These are phyloP conservation scores for Pistacia vera DNA, from an alignment of 345 rosid genomes.

Conservation along the genomic window DNA sequence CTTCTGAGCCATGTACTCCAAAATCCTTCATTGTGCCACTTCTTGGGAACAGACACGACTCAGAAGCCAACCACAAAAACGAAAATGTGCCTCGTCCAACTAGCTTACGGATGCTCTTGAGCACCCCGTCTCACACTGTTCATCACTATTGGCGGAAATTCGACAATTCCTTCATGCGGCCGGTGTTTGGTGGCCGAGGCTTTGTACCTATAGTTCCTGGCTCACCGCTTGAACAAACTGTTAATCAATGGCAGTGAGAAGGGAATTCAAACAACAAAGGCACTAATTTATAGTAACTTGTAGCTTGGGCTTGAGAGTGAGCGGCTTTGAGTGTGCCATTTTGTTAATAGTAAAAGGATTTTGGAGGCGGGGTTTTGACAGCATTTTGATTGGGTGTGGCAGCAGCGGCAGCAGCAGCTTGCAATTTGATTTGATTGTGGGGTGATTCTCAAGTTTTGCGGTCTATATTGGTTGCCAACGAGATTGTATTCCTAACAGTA, in stretches of 20 bases:
- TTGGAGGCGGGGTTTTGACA: slow-evolving; percentile 12
- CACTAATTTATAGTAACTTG: slow-evolving; percentile 8
- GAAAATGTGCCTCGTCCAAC: slow-evolving; percentile 33
- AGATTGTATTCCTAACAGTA: slow-evolving; percentile 1
- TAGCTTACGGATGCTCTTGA: slow-evolving; percentile 54
- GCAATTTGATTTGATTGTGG: neutral
- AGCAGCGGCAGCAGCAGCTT: slow-evolving; percentile 15
- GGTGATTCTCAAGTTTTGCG: slow-evolving; percentile 13
- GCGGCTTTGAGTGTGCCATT: slow-evolving; percentile 29
- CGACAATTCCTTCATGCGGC: slow-evolving; percentile 87
- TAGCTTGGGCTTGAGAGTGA: slow-evolving; percentile 25
- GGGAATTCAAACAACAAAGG: neutral
- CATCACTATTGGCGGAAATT: slow-evolving; percentile 86
- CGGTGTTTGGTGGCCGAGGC: slow-evolving; percentile 90
- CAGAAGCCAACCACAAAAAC: slow-evolving; percentile 29
- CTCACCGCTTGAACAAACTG: slow-evolving; percentile 57
- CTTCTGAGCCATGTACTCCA: slow-evolving; percentile 58
- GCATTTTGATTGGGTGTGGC: slow-evolving; percentile 15
- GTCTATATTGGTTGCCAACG: slow-evolving; percentile 13
- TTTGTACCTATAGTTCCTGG: slow-evolving; percentile 61
- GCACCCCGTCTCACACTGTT: slow-evolving; percentile 69
- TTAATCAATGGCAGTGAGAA: slow-evolving; percentile 41
- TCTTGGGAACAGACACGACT: slow-evolving; percentile 41
- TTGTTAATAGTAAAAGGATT: slow-evolving; percentile 19
- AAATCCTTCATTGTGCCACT: slow-evolving; percentile 61